Conservation (phyloP, 352 stramenopile species). For the Pythium volutum region DNA sequence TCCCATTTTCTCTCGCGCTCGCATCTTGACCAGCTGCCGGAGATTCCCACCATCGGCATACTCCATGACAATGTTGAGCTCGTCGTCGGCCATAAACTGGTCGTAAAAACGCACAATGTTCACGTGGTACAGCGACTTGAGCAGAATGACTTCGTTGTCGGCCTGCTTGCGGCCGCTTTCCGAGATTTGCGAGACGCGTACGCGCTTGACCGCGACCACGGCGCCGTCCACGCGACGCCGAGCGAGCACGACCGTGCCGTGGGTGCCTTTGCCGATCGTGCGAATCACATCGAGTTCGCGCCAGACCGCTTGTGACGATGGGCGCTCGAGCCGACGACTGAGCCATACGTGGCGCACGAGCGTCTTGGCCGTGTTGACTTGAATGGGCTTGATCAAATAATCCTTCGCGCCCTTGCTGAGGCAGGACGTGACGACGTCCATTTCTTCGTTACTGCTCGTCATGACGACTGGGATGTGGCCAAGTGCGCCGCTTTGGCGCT, state of each 20-base stretch:
- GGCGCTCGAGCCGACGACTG: constrained; percentile 59
- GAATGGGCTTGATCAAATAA: constrained; percentile 90
- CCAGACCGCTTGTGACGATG: constrained; percentile 75
- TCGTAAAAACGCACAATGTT: constrained; percentile 91
- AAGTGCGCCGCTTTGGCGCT: constrained; percentile 59
- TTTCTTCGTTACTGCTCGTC: constrained; percentile 89
- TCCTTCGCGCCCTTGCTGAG: constrained; percentile 88
- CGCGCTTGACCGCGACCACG: constrained; percentile 83
- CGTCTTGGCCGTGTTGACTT: constrained; percentile 89
- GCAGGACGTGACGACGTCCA: constrained; percentile 88
- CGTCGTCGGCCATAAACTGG: constrained; percentile 81
- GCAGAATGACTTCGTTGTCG: constrained; percentile 87
- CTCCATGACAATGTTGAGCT: constrained; percentile 90
- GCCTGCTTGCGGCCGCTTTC: constrained; percentile 85
- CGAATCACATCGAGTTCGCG: constrained; percentile 83
- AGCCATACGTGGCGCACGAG: constrained; percentile 88
- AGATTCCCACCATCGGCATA: constrained; percentile 84
- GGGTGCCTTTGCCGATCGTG: constrained; percentile 84
- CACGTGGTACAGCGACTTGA: constrained; percentile 88
- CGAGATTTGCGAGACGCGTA: constrained; percentile 73
- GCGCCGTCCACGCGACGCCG: constrained; percentile 72
- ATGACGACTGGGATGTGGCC: constrained; percentile 89
- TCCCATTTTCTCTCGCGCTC: constrained; percentile 72
- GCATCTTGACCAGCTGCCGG: constrained; percentile 78
- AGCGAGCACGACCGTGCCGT: constrained; percentile 81